These are phyloP conservation scores for Naumovozyma baii DNA, from an alignment of 805 yeast genomes.

Conservation along the genomic window DNA sequence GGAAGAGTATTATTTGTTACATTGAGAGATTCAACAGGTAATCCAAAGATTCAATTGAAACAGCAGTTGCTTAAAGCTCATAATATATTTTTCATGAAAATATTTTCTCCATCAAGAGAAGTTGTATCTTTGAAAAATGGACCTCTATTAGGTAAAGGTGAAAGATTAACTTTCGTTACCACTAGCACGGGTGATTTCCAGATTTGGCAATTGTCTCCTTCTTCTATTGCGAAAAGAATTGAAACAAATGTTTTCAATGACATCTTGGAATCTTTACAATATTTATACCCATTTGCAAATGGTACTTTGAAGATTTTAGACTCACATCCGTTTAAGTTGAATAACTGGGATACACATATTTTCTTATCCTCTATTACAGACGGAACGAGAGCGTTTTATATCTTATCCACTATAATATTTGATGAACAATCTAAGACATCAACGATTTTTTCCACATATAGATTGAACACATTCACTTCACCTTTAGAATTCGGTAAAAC, in stretches of 20 bases:
- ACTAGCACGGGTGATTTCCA: constrained; percentile 39
- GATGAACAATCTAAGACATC: constrained; percentile 41
- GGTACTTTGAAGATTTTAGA: constrained; percentile 51
- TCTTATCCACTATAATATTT: constrained; percentile 44
- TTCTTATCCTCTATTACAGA: constrained; percentile 39
- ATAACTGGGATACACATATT: constrained; percentile 33
- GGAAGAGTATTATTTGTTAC: constrained; percentile 56
- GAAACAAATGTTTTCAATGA: constrained; percentile 31
- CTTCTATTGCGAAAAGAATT: constrained; percentile 33
- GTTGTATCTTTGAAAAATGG: constrained; percentile 54
- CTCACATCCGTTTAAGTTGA: constrained; percentile 37
- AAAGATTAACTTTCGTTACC: constrained; percentile 33
- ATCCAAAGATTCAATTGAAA: constrained; percentile 32
- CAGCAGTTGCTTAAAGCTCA: constrained; percentile 27
- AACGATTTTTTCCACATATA: constrained; percentile 53
- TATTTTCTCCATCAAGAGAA: constrained; percentile 9
- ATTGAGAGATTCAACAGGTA: constrained; percentile 60
- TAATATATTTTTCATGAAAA: background rate
- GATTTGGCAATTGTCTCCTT: constrained; percentile 40
- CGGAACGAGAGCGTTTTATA: constrained; percentile 31
- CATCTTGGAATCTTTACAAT: constrained; percentile 34
- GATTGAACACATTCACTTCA: constrained; percentile 42
- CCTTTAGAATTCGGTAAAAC: constrained; percentile 3
- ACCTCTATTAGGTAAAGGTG: constrained; percentile 41
- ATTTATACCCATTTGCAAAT: constrained; percentile 44